Percentiles rank a stretch among this genome's conserved stretches.
Conservation (phyloP, 2,329 filamentous ascomycete species). For the Aureobasidium vineae region DNA sequence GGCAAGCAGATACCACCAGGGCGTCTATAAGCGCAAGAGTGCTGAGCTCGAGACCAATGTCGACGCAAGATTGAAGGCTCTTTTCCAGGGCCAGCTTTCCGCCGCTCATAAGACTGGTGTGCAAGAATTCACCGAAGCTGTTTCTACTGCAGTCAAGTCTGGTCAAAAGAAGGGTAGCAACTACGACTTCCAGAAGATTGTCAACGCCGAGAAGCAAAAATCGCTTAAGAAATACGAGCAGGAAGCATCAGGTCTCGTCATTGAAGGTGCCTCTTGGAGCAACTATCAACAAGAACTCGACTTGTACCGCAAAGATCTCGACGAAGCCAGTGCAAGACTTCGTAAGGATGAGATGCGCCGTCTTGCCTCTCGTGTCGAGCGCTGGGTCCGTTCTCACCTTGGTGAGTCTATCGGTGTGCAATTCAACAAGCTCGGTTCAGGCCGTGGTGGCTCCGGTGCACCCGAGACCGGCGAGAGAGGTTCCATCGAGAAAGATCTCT, state of each 20-base stretch:
- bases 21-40: slow-evolving; percentile 82
- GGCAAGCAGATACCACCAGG: slow-evolving; percentile 94
- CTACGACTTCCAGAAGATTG: slow-evolving; percentile 96
- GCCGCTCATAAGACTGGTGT: slow-evolving; percentile 90
- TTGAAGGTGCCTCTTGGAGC: slow-evolving; percentile 82
- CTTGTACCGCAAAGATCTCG: slow-evolving; percentile 85
- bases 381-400: slow-evolving; percentile 87
- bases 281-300: slow-evolving; percentile 77
- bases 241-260: slow-evolving; percentile 70
- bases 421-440: slow-evolving; percentile 93
- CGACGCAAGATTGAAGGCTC: slow-evolving; percentile 79
- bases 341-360: slow-evolving; percentile 96
- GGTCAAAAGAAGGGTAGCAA: slow-evolving; percentile 87
- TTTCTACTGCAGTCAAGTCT: slow-evolving; percentile 79
- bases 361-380: slow-evolving; percentile 83
- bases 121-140: slow-evolving; percentile 78
- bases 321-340: slow-evolving; percentile 79
- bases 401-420: slow-evolving; percentile 86
- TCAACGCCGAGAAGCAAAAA: slow-evolving; percentile 74
- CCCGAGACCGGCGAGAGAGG: slow-evolving; percentile 75
- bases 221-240: slow-evolving; percentile 72
- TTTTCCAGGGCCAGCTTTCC: slow-evolving; percentile 84
- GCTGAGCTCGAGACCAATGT: slow-evolving; percentile 82
- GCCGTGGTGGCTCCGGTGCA: slow-evolving; percentile 76
- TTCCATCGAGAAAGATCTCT: slow-evolving; percentile 75